Evolutionary conservation across 1,284 basidiomycete genomes (phyloP), one percentile per base, ranked within the genome.

Genomic region (Ganoderma leucocontextum): DNA sequence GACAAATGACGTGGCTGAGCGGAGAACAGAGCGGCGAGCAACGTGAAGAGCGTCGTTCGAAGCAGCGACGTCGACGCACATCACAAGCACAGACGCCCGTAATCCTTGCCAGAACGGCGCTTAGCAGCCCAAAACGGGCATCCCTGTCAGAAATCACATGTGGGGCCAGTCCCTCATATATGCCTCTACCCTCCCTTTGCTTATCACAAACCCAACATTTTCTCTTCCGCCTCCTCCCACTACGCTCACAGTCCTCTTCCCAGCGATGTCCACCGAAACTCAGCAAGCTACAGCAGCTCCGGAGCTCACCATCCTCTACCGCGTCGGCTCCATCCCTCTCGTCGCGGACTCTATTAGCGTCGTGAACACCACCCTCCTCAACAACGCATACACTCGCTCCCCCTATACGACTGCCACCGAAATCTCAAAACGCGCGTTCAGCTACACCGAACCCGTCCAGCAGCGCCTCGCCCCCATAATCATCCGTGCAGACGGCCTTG

Each of bases 301-400:
- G 58, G 87, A 89, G 77, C 74, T 92, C 75, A 92, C 87, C 60
- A 81, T 88, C 71, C 72, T 94, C 69, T 76, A 77, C 62, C 89
- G 92, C 69, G 86, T 94, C 65, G 85, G 84, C 22, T 85, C 87
- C 63, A 93, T 93, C 70, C 92, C 93, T 25, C 80, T 94, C 62
- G 83, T 94, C 75, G 86, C 86, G 60, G 89, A 87, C 66, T 88
- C 87, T 1, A 78, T 93, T 66, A 82, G 82, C 68, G 84, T 87
- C 47, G 78, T 93, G 66, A 87, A 91, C 77, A 78, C 81, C 35
- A 85, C 87, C 19, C 84, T 94, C 67, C 82, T 83, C 41, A 83
- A 81, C 62, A 90, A 92, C 80, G 67, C 83, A 2, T 87, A 88
- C 78, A 92, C 89, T 33, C 84, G 86, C 73, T 82, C 85, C 22